phyloP scores from a whole-genome alignment of 2,329 filamentous ascomycete genomes.

The Penicillium thymicola region DNA sequence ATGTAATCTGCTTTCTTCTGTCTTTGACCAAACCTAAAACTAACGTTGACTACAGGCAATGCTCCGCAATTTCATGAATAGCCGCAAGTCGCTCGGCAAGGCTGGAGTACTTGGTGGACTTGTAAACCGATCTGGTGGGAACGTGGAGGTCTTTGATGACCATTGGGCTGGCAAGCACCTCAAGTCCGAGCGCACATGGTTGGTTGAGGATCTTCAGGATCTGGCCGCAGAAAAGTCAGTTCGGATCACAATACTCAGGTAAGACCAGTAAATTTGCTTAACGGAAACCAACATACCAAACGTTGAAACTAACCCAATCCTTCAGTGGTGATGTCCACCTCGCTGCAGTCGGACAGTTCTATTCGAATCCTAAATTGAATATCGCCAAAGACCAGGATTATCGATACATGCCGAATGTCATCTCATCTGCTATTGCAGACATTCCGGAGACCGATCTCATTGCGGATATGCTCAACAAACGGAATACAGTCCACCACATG shows the following conservation, averaged over 20 bases:
- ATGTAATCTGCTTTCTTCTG: slow-evolving; percentile 37
- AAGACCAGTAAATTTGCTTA: slow-evolving; percentile 14
- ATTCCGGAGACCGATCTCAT: slow-evolving; percentile 82
- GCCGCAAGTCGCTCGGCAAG: slow-evolving; percentile 80
- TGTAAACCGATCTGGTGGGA: slow-evolving; percentile 85
- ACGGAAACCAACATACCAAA: background rate
- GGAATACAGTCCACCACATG: slow-evolving; percentile 71
- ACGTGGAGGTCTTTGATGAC: slow-evolving; percentile 89
- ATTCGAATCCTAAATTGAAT: slow-evolving; percentile 79
- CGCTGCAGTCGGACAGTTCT: slow-evolving; percentile 86
- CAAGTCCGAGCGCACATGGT: slow-evolving; percentile 80
- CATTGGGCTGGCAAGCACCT: slow-evolving; percentile 97
- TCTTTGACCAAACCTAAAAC: slow-evolving; percentile 30
- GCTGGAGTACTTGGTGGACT: slow-evolving; percentile 74
- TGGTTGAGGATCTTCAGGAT: slow-evolving; percentile 89
- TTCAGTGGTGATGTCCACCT: slow-evolving; percentile 79
- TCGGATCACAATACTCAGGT: slow-evolving; percentile 82
- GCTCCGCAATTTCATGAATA: slow-evolving; percentile 70
- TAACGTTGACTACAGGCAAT: slow-evolving; percentile 54
- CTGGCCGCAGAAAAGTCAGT: slow-evolving; percentile 89
- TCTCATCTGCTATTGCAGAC: slow-evolving; percentile 93
- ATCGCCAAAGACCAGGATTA: slow-evolving; percentile 87
- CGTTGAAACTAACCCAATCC: background rate
- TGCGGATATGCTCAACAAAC: slow-evolving; percentile 87
- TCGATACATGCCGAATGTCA: slow-evolving; percentile 93